Conservation (phyloP, 2,329 filamentous ascomycete species). For the Hawksworthiomyces lignivorus region DNA sequence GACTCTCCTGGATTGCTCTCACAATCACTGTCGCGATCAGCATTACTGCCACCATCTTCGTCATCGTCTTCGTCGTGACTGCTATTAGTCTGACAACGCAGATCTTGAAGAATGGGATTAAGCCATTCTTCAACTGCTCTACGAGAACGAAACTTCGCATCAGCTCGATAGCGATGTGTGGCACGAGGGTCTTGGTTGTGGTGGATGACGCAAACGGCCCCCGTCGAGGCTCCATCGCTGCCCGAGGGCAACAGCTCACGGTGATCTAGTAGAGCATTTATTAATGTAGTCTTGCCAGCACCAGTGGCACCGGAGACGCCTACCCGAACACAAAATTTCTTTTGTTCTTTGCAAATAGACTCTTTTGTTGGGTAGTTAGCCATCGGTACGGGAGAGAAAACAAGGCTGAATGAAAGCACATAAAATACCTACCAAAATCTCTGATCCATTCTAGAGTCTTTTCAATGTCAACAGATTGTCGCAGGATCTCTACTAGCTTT, state of each 20-base stretch:
- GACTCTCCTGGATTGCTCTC: too few species aligned
- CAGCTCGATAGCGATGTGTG: not conserved
- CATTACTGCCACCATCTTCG: not conserved
- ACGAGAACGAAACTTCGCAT: not conserved
- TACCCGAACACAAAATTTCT: constrained; percentile 1
- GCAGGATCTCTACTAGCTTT: not conserved
- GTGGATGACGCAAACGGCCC: constrained; percentile 5
- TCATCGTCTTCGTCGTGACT: not conserved
- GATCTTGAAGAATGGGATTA: not conserved
- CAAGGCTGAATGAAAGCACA: not conserved
- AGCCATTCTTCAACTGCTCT: constrained; percentile 3
- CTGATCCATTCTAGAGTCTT: not conserved
- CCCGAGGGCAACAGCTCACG: constrained; percentile 10
- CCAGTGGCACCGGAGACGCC: constrained; percentile 10
- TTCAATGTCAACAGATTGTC: not conserved
- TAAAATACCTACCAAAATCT: not conserved
- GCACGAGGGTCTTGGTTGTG: not conserved
- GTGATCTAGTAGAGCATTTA: constrained; percentile 11
- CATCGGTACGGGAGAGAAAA: not conserved
- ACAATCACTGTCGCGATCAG: not conserved
- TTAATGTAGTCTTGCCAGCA: constrained; percentile 9
- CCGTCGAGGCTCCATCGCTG: constrained; percentile 9
- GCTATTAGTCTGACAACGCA: not conserved
- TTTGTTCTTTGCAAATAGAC: not conserved
- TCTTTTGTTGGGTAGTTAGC: constrained; percentile 4